A percentile compares a stretch with the other conserved stretches of the same genome.
phyloP scores from a whole-genome alignment of 257 asterid genomes.

The Fraxinus excelsior region DNA sequence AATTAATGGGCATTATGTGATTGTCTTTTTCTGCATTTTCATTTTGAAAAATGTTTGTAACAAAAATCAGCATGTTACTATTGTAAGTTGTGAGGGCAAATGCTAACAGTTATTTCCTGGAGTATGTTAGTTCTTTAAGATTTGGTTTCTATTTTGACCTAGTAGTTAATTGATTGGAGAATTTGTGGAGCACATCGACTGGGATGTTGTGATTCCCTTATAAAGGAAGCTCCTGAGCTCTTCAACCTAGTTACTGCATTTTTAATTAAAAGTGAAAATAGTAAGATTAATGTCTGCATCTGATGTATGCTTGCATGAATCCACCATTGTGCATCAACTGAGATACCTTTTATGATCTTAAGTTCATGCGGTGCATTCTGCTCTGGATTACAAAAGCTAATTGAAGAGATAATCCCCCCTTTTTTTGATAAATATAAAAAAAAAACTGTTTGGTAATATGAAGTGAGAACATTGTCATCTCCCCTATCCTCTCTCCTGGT shows the following conservation, averaged over 20 bases:
- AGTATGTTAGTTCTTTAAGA: too few relatives aligned
- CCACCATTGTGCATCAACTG: not conserved
- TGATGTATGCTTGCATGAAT: not conserved
- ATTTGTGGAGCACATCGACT: too few relatives aligned
- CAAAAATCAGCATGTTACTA: too few relatives aligned
- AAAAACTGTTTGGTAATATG: too few relatives aligned
- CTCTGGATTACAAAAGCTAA: not conserved
- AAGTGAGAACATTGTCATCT: not conserved
- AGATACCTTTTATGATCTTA: not conserved
- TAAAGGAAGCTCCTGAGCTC: not conserved
- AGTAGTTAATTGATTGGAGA: too few relatives aligned
- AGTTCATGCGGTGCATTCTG: not conserved
- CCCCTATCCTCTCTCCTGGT: not conserved
- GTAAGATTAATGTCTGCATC: not conserved
- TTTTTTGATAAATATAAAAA: too few relatives aligned
- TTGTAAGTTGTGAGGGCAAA: too few relatives aligned
- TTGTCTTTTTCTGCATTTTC: too few relatives aligned
- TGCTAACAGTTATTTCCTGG: too few relatives aligned
- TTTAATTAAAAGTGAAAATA: not conserved
- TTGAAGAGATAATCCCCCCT: not conserved
- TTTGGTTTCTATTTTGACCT: too few relatives aligned
- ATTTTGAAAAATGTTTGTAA: too few relatives aligned
- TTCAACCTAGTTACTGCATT: constrained; percentile 3
- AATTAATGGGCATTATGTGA: too few relatives aligned
- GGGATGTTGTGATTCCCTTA: not conserved